These are phyloP conservation scores for Aegilops speltoides DNA, from an alignment of 176 grass and related monocot genomes.

Conservation along the genomic window DNA sequence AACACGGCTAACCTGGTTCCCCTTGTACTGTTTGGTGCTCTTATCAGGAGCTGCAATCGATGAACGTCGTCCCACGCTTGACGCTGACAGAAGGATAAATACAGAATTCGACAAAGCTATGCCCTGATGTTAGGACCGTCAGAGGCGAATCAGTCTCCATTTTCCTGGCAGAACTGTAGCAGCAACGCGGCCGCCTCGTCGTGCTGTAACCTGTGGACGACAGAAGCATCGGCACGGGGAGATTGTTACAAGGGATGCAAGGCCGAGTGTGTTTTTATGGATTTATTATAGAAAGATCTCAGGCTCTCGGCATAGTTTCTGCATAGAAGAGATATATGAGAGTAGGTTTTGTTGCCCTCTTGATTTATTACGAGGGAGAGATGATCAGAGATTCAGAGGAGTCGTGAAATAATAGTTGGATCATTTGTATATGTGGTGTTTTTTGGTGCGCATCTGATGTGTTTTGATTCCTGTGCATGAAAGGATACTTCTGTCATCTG, in stretches of 20 bases:
- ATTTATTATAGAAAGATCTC: not conserved
- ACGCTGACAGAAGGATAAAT: slow-evolving; percentile 70
- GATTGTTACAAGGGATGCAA: not conserved
- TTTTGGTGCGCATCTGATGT: not conserved
- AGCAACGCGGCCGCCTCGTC: not conserved
- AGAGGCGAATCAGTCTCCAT: not conserved
- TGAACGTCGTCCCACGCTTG: slow-evolving; percentile 84
- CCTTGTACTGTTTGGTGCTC: not conserved
- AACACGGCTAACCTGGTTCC: not conserved
- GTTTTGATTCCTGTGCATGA: not conserved
- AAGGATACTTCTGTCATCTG: not conserved
- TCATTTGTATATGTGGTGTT: not conserved
- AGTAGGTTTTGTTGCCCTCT: not conserved
- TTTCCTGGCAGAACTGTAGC: not conserved
- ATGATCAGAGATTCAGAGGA: not conserved
- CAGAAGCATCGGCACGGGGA: not conserved
- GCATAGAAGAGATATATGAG: not conserved
- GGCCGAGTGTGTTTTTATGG: not conserved
- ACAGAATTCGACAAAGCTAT: not conserved
- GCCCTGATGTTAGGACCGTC: not conserved
- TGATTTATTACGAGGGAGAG: not conserved
- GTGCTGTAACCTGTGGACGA: not conserved
- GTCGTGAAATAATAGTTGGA: not conserved
- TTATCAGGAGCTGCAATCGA: slow-evolving; percentile 77
- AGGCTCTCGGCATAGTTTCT: not conserved